Conservation (phyloP, 208 protist species). For the Trichomonas gallinae region DNA sequence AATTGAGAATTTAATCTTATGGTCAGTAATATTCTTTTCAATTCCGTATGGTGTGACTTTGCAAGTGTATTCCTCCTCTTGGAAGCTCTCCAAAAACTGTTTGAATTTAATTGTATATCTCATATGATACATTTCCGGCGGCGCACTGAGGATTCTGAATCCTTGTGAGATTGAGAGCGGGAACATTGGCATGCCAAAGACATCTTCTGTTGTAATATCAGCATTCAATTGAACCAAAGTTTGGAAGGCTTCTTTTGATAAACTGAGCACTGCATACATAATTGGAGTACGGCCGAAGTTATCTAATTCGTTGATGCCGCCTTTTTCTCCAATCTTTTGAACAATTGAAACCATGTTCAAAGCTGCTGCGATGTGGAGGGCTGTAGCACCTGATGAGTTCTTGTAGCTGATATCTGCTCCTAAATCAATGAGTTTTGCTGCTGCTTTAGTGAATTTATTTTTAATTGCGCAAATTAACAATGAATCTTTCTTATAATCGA, state of each 20-base stretch:
- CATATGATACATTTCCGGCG: background rate
- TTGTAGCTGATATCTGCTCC: background rate
- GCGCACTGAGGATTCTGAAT: background rate
- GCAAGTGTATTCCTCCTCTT: background rate
- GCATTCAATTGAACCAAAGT: background rate
- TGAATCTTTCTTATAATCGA: slow-evolving; percentile 1
- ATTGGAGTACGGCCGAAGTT: background rate
- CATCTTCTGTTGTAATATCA: background rate
- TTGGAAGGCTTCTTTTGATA: background rate
- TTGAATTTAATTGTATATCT: background rate
- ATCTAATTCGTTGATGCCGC: background rate
- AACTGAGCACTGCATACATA: background rate
- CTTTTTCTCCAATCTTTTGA: background rate
- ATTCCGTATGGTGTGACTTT: background rate
- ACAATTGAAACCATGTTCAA: background rate
- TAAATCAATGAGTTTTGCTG: background rate
- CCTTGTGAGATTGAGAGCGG: background rate
- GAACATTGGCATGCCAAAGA: background rate
- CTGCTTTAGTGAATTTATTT: background rate
- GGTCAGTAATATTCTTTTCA: background rate
- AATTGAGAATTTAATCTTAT: background rate
- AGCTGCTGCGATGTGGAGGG: background rate
- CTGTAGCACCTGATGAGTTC: background rate
- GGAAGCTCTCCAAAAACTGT: background rate
- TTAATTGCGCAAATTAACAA: background rate